These are phyloP conservation scores for Scolecobasidium constrictum DNA, from an alignment of 2,329 filamentous ascomycete genomes.

Conservation along the genomic window DNA sequence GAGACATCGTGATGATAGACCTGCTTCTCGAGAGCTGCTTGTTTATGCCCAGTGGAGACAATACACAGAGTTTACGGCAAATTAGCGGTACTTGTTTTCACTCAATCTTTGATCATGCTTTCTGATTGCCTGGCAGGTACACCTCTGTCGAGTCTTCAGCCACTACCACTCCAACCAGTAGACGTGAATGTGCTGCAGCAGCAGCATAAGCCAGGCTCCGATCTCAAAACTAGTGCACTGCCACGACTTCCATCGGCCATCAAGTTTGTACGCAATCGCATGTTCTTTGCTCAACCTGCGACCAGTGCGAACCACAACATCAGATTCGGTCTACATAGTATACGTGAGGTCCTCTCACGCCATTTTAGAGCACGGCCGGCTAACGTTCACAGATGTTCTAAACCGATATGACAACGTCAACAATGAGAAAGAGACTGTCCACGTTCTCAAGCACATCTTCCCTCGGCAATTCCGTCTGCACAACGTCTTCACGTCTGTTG, in stretches of 20 bases:
- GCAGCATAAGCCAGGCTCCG: too few relatives aligned
- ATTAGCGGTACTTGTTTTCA: slow-evolving; percentile 7
- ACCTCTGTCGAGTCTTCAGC: too few relatives aligned
- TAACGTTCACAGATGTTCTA: slow-evolving; percentile 61
- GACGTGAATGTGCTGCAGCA: too few relatives aligned
- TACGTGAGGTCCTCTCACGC: slow-evolving; percentile 51
- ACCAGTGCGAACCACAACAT: slow-evolving; percentile 58
- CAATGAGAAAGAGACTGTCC: slow-evolving; percentile 46
- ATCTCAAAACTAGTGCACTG: too few relatives aligned
- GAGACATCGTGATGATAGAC: slow-evolving; percentile 67
- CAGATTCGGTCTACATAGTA: slow-evolving; percentile 66
- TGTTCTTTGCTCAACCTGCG: slow-evolving; percentile 71
- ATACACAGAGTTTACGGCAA: slow-evolving; percentile 2
- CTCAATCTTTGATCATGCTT: not conserved
- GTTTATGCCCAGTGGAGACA: slow-evolving; percentile 39
- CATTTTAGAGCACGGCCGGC: too few relatives aligned
- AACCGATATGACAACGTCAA: slow-evolving; percentile 52
- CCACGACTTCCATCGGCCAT: slow-evolving; percentile 46
- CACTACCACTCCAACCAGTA: too few relatives aligned
- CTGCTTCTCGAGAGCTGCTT: slow-evolving; percentile 68
- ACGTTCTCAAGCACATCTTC: slow-evolving; percentile 86
- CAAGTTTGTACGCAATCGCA: slow-evolving; percentile 66
- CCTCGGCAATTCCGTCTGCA: slow-evolving; percentile 81
- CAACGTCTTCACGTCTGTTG: slow-evolving; percentile 74
- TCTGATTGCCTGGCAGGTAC: slow-evolving; percentile 24